A percentile compares a stretch with the other conserved stretches of the same genome.
Conservation (phyloP, 768 basidiomycete species). For the Gloeostereum incarnatum region DNA sequence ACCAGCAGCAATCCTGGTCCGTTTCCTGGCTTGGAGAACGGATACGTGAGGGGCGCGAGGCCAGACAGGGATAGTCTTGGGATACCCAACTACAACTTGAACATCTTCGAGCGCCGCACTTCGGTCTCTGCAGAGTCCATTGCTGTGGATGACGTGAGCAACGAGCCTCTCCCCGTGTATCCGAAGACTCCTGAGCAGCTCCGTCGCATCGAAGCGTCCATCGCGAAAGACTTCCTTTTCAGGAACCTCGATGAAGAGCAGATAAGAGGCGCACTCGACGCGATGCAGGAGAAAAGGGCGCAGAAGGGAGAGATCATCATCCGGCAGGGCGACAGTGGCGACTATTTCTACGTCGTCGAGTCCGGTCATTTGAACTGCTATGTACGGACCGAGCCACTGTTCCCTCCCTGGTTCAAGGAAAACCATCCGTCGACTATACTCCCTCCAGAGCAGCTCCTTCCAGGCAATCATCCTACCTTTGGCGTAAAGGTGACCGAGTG, state of each 20-base stretch:
- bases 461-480: slow-evolving; percentile 59
- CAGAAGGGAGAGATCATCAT: slow-evolving; percentile 81
- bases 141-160: slow-evolving; percentile 58
- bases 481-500: slow-evolving; percentile 83
- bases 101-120: slow-evolving; percentile 80
- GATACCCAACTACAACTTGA: slow-evolving; percentile 43
- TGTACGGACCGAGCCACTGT: slow-evolving; percentile 58
- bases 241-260: slow-evolving; percentile 96
- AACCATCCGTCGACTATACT: slow-evolving; percentile 26
- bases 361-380: slow-evolving; percentile 80
- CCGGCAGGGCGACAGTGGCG: slow-evolving; percentile 93
- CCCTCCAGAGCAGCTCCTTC: slow-evolving; percentile 45
- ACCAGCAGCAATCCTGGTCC: slow-evolving; percentile 32
- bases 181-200: slow-evolving; percentile 80
- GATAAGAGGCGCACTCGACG: slow-evolving; percentile 83
- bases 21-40: slow-evolving; percentile 44
- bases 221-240: slow-evolving; percentile 88
- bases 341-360: slow-evolving; percentile 97
- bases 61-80: slow-evolving; percentile 31
- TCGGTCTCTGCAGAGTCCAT: slow-evolving; percentile 97
- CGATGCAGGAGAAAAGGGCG: slow-evolving; percentile 85
- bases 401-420: slow-evolving; percentile 47
- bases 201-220: slow-evolving; percentile 79
- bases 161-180: slow-evolving; percentile 66
- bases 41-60: too few relatives aligned